A percentile compares a stretch with the other conserved stretches of the same genome.
Evolutionary conservation across 805 yeast species (phyloP).

Genomic region (Candida adriatica): DNA sequence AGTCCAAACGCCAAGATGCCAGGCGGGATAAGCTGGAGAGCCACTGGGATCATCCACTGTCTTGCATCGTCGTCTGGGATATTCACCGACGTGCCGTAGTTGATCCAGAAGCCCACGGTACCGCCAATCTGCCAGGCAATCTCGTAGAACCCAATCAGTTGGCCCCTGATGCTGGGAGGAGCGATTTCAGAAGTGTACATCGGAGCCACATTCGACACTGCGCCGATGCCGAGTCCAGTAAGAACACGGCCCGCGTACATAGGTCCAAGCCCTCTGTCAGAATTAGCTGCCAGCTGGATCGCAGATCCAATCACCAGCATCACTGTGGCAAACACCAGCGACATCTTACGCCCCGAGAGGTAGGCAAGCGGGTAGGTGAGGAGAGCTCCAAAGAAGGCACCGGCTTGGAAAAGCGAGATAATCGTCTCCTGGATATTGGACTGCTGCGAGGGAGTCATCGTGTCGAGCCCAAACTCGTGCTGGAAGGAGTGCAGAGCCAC

Average conservation of each 20-base stretch:
- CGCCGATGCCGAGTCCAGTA: slow-evolving; percentile 46
- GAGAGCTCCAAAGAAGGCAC: slow-evolving; percentile 42
- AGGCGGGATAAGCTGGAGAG: slow-evolving; percentile 39
- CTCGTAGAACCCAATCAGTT: slow-evolving; percentile 40
- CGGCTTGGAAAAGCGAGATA: slow-evolving; percentile 45
- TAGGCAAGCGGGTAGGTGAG: slow-evolving; percentile 37
- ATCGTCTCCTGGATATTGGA: slow-evolving; percentile 32
- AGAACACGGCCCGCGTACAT: slow-evolving; percentile 47
- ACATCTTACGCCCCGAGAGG: slow-evolving; percentile 32
- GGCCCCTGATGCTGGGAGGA: slow-evolving; percentile 42
- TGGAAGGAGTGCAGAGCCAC: slow-evolving; percentile 39
- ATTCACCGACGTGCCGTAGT: slow-evolving; percentile 13
- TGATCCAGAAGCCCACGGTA: slow-evolving; percentile 16
- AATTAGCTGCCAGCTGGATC: slow-evolving; percentile 27
- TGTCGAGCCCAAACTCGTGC: slow-evolving; percentile 36
- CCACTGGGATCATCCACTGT: slow-evolving; percentile 43
- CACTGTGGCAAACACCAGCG: slow-evolving; percentile 33
- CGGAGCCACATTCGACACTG: slow-evolving; percentile 43
- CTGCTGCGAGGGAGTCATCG: slow-evolving; percentile 22
- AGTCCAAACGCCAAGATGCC: slow-evolving; percentile 34
- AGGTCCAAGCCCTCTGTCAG: slow-evolving; percentile 32
- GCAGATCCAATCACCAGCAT: slow-evolving; percentile 38
- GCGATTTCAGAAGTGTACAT: slow-evolving; percentile 39
- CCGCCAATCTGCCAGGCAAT: slow-evolving; percentile 35
- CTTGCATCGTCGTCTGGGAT: slow-evolving; percentile 26